Percentiles rank a stretch among this genome's conserved stretches.
phyloP scores from a whole-genome alignment of 495 filamentous ascomycete species.

The Alectoria sarmentosa region DNA sequence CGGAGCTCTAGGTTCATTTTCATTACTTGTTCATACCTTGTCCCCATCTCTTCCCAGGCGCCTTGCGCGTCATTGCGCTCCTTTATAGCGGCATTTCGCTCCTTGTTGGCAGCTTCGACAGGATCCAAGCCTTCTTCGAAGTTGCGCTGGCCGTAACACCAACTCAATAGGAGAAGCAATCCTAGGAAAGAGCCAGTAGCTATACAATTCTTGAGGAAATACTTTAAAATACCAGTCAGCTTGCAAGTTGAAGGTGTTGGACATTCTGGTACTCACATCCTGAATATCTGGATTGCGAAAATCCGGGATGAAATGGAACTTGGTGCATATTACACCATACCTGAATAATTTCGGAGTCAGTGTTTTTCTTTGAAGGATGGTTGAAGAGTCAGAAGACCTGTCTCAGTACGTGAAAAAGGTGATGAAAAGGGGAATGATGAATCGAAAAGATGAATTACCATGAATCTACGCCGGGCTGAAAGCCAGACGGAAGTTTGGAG shows the following conservation, averaged over 20 bases:
- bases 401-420: no score
- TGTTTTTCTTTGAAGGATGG: no score
- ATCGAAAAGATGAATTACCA: no score
- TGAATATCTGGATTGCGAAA: background rate
- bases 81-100: background rate
- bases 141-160: background rate
- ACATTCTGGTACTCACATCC: background rate
- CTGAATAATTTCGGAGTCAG: no score
- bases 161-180: background rate
- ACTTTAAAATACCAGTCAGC: background rate
- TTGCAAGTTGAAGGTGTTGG: background rate
- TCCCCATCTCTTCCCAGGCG: background rate
- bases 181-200: background rate
- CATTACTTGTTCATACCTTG: background rate
- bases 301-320: background rate
- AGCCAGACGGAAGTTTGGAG: background rate
- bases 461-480: background rate
- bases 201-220: background rate
- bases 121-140: background rate
- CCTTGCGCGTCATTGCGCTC: background rate
- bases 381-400: no score
- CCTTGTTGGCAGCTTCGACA: background rate
- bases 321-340: background rate
- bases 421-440: no score
- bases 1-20: background rate